Conservation (phyloP, 2,329 filamentous ascomycete species). For the Huntiella bhutanensis region DNA sequence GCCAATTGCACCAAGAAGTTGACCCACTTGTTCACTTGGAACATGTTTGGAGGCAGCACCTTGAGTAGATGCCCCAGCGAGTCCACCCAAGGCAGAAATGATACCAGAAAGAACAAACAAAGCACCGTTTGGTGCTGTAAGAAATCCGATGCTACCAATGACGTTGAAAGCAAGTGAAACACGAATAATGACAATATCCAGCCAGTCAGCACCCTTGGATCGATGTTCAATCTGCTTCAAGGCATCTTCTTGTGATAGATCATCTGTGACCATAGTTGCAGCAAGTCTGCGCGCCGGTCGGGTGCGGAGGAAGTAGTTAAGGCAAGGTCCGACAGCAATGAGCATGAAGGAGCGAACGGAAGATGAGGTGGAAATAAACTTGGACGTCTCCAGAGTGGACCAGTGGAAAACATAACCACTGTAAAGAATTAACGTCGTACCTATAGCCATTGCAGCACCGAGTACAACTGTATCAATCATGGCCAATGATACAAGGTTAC, state of each 20-base stretch:
- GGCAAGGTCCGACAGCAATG: constrained; percentile 51
- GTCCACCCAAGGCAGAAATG: constrained; percentile 58
- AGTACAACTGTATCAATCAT: constrained; percentile 67
- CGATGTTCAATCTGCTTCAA: constrained; percentile 9
- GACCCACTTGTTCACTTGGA: constrained; percentile 59
- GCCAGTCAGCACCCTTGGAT: constrained; percentile 51
- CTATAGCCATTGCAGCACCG: constrained; percentile 57
- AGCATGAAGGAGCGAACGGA: constrained; percentile 57
- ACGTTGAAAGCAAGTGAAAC: constrained; percentile 58
- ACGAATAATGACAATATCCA: constrained; percentile 65
- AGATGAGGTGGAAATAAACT: constrained; percentile 67
- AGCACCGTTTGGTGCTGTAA: constrained; percentile 38
- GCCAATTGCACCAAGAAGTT: constrained; percentile 75
- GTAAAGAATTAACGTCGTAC: constrained; percentile 72
- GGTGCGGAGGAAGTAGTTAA: constrained; percentile 57
- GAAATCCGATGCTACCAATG: constrained; percentile 57
- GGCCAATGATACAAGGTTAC: constrained; percentile 69
- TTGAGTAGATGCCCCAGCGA: constrained; percentile 71
- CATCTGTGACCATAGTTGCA: constrained; percentile 16
- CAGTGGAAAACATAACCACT: constrained; percentile 63
- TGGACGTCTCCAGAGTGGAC: constrained; percentile 61
- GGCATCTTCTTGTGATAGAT: not conserved
- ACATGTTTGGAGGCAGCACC: constrained; percentile 81
- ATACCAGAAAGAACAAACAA: constrained; percentile 56
- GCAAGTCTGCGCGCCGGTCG: constrained; percentile 23